Percentiles rank a stretch among this genome's conserved stretches.
Evolutionary conservation across 768 basidiomycete species (phyloP).

Genomic region (Phanerochaete sordida): DNA sequence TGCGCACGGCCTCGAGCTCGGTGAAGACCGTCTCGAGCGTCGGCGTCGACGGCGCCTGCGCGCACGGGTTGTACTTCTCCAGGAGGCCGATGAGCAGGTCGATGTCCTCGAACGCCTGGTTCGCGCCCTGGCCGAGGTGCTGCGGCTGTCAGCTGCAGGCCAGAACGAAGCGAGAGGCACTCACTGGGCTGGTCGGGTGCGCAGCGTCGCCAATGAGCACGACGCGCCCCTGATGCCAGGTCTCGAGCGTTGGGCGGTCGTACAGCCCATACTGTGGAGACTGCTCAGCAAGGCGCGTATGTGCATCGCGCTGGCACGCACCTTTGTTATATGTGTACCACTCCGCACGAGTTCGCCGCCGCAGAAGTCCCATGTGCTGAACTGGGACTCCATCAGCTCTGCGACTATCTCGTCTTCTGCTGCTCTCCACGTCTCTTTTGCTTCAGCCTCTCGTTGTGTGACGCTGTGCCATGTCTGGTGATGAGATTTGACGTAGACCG

Average conservation of each 20-base stretch:
- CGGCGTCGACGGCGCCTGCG: conserved; percentile 23
- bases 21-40: conserved; percentile 29
- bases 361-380: conserved; percentile 23
- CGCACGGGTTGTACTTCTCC: conserved; percentile 26
- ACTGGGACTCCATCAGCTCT: conserved; percentile 19
- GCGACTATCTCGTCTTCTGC: conserved; percentile 19
- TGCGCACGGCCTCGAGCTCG: conserved; percentile 32
- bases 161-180: background rate
- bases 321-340: conserved; percentile 27
- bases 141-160: conserved; percentile 9
- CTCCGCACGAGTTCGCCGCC: conserved; percentile 24
- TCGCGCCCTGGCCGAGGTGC: conserved; percentile 46
- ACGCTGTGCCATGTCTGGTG: background rate
- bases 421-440: conserved; percentile 38
- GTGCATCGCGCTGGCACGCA: conserved; percentile 1
- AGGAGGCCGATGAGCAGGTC: conserved; percentile 34
- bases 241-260: conserved; percentile 37
- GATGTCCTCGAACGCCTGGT: conserved; percentile 42
- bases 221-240: conserved; percentile 40
- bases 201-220: conserved; percentile 44
- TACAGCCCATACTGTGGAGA: conserved; percentile 38
- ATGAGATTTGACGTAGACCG: background rate
- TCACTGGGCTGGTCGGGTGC: conserved; percentile 43
- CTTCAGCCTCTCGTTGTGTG: conserved; percentile 33
- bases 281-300: background rate